Conservation (phyloP, 192 early-diverging fungal genomes). For the Pecoramyces ruminantium region DNA sequence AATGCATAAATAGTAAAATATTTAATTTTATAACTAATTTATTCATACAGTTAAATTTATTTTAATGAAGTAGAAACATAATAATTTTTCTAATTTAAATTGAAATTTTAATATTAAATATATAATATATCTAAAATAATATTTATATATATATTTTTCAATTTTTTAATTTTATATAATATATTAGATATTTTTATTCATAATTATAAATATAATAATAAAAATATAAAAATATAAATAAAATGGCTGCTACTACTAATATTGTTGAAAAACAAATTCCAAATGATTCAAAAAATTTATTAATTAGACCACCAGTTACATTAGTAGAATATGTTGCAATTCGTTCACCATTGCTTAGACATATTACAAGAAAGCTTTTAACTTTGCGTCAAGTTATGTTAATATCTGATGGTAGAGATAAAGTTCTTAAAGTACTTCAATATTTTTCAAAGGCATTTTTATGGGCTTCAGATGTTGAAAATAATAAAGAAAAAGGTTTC, state of each 20-base stretch:
- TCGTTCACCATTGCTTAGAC: background rate
- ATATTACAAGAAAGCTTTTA: background rate
- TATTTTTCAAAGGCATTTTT: slow-evolving; percentile 59
- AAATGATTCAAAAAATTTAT: background rate
- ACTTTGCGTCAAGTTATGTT: slow-evolving; percentile 38
- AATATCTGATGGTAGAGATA: slow-evolving; percentile 69
- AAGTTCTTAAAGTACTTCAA: slow-evolving; percentile 59
- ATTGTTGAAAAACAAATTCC: background rate
- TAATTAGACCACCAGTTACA: background rate
- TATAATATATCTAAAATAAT: too few species aligned
- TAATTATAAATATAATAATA: too few species aligned
- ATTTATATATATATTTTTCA: too few species aligned
- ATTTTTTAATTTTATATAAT: too few species aligned
- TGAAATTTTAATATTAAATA: too few species aligned
- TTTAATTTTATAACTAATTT: too few species aligned
- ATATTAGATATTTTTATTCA: too few species aligned
- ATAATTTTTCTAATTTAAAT: too few species aligned
- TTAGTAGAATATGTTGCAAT: background rate
- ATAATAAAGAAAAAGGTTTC: slow-evolving; percentile 4
- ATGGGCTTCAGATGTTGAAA: slow-evolving; percentile 13
- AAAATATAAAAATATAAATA: too few species aligned
- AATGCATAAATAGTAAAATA: too few species aligned
- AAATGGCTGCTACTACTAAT: background rate
- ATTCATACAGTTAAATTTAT: too few species aligned
- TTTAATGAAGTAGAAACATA: too few species aligned